A percentile compares a stretch with the other conserved stretches of the same genome.
Conservation (phyloP, 495 filamentous ascomycete genomes). For the Penicillium antarcticum region DNA sequence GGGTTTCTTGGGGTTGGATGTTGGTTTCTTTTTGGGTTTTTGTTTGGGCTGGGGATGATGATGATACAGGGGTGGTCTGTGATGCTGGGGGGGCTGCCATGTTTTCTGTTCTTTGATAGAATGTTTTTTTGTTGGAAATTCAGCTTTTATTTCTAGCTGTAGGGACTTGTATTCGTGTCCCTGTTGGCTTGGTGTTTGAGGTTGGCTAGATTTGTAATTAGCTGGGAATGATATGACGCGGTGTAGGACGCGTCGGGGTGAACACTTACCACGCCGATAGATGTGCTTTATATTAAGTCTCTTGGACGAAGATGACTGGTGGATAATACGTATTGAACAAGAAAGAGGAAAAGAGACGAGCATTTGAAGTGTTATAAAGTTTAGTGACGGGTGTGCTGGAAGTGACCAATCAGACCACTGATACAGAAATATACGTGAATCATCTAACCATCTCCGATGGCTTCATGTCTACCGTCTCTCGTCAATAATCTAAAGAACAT, state of each 20-base stretch:
- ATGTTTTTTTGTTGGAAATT: too few relatives aligned
- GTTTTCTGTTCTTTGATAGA: too few relatives aligned
- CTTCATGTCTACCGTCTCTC: too few relatives aligned
- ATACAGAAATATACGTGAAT: neutral
- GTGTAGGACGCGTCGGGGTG: neutral
- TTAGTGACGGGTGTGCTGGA: constrained; percentile 9
- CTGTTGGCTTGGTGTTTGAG: neutral
- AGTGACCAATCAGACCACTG: constrained; percentile 28
- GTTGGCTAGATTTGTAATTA: neutral
- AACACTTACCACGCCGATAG: neutral
- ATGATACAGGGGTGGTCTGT: neutral
- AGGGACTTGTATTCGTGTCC: neutral
- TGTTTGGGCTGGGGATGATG: neutral
- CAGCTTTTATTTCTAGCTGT: neutral
- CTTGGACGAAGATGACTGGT: neutral
- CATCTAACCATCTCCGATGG: too few relatives aligned
- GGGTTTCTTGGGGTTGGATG: constrained; percentile 6
- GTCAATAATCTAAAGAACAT: neutral
- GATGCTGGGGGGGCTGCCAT: too few relatives aligned
- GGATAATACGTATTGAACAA: too few relatives aligned
- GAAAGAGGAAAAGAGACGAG: too few relatives aligned
- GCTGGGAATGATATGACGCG: neutral
- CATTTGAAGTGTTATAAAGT: too few relatives aligned
- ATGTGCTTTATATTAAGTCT: neutral
- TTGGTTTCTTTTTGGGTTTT: constrained; percentile 13